Evolutionary conservation across 2,329 filamentous ascomycete species (phyloP).

Genomic region (Atkinsonella hypoxylon): DNA sequence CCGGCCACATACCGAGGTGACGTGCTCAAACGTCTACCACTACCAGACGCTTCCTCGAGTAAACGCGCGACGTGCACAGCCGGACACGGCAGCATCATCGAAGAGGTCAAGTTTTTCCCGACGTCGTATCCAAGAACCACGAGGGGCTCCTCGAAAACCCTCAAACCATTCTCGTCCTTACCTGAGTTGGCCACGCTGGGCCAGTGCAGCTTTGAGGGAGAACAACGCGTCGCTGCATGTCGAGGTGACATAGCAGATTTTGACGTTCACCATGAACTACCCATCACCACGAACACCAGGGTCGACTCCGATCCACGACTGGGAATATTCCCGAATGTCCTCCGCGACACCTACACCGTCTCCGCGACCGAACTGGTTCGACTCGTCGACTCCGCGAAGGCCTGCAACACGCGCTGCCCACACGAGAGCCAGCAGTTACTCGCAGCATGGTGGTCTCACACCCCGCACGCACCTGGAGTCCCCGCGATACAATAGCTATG

Average conservation of each 20-base stretch:
- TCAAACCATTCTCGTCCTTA: neutral
- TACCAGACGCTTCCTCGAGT: constrained; percentile 14
- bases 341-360: constrained; percentile 47
- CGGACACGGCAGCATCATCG: neutral
- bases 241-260: constrained; percentile 22
- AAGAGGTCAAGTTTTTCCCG: neutral
- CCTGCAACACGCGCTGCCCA: constrained; percentile 39
- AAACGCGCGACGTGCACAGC: neutral
- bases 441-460: constrained; percentile 23
- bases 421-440: constrained; percentile 26
- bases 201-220: neutral
- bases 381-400: constrained; percentile 36
- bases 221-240: constrained; percentile 13
- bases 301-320: constrained; percentile 37
- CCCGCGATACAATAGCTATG: constrained; percentile 49
- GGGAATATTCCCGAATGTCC: constrained; percentile 40
- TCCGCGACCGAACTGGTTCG: constrained; percentile 39
- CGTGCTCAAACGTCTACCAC: constrained; percentile 35
- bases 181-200: constrained; percentile 9
- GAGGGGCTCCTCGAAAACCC: constrained; percentile 1
- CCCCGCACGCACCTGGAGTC: constrained; percentile 40
- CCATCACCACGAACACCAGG: constrained; percentile 29
- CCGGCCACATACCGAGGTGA: constrained; percentile 53
- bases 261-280: constrained; percentile 27
- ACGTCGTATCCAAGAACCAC: neutral